Base-by-base conservation (phyloP, 2,329 filamentous ascomycete genomes). In the Cladophialophora psammophila region DNA sequence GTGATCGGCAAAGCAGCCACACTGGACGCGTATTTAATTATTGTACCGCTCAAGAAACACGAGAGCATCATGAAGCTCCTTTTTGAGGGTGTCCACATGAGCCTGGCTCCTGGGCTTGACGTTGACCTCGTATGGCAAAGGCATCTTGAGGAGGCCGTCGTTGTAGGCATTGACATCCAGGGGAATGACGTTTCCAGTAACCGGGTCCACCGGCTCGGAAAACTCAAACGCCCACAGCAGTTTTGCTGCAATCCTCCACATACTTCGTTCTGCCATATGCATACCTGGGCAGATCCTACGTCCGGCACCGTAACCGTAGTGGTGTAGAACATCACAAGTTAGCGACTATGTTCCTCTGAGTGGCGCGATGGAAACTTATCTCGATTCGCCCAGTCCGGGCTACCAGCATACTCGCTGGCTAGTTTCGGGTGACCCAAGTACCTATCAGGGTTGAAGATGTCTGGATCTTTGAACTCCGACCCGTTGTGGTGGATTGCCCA, bases 401-500 rank as follows among this genome's bases (percentile, higher is more conserved):
- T 53, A 12, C 48, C 48, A 15, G 48, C 48, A n/a, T 53, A 53
- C 9, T 63, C 60, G 34, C 54, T 63, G 4, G 60, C 45, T 12
- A 63, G 42, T n/a, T 55, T 63, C 2, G 61, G 61, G 53, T 64
- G 36, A 35, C 34, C 36, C 61, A 58, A 50, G 61, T n/a, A 64
- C 7, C 61, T 53, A 53, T 64, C 61, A 31, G 61, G 61, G 52
- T 64, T 58, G 36, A 64, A 64, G 8, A 45, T 42, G 15, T 26
- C n/a, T n/a, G 38, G 34, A n/a, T n/a, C n/a, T n/a, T n/a, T n/a
- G n/a, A n/a, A n/a, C n/a, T n/a, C n/a, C n/a, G n/a, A n/a, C n/a
- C n/a, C n/a, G 15, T 12, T 64, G 53, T 64, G 61, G 38, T 64
- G 61, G 20, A 64, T 64, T 9, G 61, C 61, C 61, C 61, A 64